Conservation (phyloP, 139 green algal species). For the Ettlia oleoabundans region DNA sequence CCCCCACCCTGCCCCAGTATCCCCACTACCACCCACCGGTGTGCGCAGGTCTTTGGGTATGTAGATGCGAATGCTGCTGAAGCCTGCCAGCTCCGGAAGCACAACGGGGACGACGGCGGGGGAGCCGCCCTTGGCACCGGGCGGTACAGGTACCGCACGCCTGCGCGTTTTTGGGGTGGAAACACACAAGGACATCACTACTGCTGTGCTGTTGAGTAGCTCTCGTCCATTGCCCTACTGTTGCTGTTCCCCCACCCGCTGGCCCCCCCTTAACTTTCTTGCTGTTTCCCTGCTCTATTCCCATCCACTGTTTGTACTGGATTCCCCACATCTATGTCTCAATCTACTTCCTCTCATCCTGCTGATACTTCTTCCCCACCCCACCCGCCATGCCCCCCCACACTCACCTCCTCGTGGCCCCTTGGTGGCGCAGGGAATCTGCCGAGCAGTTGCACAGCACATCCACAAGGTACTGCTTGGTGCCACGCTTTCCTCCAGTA, state of each 20-base stretch:
- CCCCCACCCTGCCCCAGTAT: background rate
- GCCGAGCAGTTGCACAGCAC: slow-evolving; percentile 69
- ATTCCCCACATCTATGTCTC: too few species aligned
- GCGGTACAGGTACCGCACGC: slow-evolving; percentile 27
- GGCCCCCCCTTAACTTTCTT: too few species aligned
- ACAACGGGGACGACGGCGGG: background rate
- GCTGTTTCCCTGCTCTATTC: too few species aligned
- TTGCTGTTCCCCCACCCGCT: too few species aligned
- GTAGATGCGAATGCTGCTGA: slow-evolving; percentile 77
- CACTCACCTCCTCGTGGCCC: slow-evolving; percentile 23
- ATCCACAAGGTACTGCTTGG: slow-evolving; percentile 74
- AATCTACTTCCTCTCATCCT: too few species aligned
- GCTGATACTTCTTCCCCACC: background rate
- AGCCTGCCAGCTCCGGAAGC: slow-evolving; percentile 52
- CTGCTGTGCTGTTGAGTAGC: background rate
- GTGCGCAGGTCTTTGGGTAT: slow-evolving; percentile 85
- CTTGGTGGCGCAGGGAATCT: background rate
- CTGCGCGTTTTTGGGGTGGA: background rate
- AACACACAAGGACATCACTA: background rate
- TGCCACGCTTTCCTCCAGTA: background rate
- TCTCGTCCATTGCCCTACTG: too few species aligned
- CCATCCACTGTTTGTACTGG: too few species aligned
- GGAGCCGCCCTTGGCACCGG: slow-evolving; percentile 7
- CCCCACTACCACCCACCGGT: background rate
- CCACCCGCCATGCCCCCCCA: background rate